Evolutionary conservation across 768 basidiomycete genomes (phyloP).

Genomic region (Phanerodontia chrysosporium): DNA sequence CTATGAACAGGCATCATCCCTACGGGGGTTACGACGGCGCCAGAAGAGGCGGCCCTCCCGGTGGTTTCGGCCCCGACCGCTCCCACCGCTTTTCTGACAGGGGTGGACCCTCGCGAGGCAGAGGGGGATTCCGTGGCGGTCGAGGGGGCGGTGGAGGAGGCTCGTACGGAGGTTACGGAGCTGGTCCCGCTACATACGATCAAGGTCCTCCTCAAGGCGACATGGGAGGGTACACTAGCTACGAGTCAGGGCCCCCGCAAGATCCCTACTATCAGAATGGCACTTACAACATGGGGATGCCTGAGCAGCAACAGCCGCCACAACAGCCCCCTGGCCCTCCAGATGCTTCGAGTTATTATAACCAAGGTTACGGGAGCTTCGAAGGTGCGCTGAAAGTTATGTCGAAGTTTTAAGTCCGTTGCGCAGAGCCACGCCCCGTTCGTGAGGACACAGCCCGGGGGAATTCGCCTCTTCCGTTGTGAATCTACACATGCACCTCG

Average conservation of each 20-base stretch:
- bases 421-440: neutral
- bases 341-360: constrained; percentile 42
- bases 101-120: constrained; percentile 42
- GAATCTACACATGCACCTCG: constrained; percentile 8
- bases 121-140: constrained; percentile 43
- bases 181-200: constrained; percentile 52
- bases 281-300: constrained; percentile 49
- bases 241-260: constrained; percentile 54
- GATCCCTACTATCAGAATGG: constrained; percentile 68
- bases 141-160: constrained; percentile 27
- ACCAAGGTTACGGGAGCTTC: constrained; percentile 61
- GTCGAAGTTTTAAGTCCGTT: constrained; percentile 39
- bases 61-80: constrained; percentile 71
- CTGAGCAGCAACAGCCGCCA: constrained; percentile 40
- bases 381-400: constrained; percentile 86
- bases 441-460: constrained; percentile 7
- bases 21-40: constrained; percentile 66
- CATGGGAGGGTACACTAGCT: constrained; percentile 64
- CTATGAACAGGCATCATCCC: constrained; percentile 89
- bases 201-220: constrained; percentile 61
- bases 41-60: constrained; percentile 58
- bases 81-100: constrained; percentile 55
- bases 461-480: constrained; percentile 1
- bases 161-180: constrained; percentile 50
- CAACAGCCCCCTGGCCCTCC: constrained; percentile 26